These are phyloP conservation scores for Metschnikowia proteae DNA, from an alignment of 805 yeast genomes.

Conservation along the genomic window DNA sequence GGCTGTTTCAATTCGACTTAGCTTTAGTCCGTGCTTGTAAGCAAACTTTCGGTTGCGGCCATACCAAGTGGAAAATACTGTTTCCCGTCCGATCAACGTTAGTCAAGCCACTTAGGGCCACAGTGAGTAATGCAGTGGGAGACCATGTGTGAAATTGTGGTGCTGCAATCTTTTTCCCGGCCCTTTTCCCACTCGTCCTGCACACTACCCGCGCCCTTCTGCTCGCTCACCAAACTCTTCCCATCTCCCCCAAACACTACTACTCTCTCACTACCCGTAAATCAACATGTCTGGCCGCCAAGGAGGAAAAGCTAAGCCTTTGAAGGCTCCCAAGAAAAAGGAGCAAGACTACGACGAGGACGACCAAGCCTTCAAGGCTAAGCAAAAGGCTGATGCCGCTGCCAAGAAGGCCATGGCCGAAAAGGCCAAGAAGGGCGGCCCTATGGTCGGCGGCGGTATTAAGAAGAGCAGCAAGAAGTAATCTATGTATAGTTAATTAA, in stretches of 20 bases:
- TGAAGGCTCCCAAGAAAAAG: conserved; percentile 81
- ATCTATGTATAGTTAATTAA: not conserved
- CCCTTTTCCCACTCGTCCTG: not conserved
- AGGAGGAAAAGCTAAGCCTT: conserved; percentile 94
- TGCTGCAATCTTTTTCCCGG: no score
- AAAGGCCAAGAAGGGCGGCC: conserved; percentile 86
- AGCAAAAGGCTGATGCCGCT: conserved; percentile 91
- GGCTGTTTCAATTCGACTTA: no score
- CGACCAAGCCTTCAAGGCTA: conserved; percentile 84
- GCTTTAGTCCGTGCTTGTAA: no score
- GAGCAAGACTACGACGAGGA: conserved; percentile 78
- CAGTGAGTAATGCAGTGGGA: no score
- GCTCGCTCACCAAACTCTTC: not conserved
- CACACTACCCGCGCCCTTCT: not conserved
- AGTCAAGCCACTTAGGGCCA: no score
- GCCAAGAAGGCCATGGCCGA: conserved; percentile 89
- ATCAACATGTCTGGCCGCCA: conserved; percentile 85
- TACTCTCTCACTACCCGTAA: not conserved
- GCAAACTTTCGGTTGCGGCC: no score
- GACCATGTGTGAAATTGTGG: no score
- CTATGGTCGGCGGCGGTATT: conserved; percentile 90
- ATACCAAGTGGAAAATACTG: no score
- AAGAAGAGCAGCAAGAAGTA: conserved; percentile 66
- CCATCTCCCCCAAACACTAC: not conserved
- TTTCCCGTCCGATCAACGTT: no score